Conservation (phyloP, 1,284 basidiomycete genomes). For the Tylopilus sp. region DNA sequence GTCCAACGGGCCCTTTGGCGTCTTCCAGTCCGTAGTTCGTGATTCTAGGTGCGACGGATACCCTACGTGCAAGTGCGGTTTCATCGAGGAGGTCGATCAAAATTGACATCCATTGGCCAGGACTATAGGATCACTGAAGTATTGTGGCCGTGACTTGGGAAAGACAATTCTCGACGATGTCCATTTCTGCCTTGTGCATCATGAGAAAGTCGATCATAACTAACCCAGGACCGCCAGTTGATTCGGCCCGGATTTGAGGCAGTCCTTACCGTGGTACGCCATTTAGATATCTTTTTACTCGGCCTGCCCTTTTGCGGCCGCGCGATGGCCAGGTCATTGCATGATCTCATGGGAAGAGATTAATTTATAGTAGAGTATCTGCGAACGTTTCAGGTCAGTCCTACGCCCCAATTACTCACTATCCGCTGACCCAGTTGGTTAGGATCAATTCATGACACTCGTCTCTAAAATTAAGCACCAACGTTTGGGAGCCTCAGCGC, state of each 20-base stretch:
- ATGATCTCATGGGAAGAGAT: background rate
- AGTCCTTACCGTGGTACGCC: background rate
- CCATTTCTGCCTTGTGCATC: background rate
- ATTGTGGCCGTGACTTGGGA: background rate
- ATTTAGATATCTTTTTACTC: background rate
- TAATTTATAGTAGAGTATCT: no score
- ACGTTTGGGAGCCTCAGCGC: background rate
- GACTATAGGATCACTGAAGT: background rate
- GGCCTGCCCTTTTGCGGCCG: background rate
- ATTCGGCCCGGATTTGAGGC: background rate
- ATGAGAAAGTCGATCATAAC: no score
- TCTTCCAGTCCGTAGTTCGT: background rate
- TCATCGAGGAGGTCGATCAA: background rate
- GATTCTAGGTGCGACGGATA: background rate
- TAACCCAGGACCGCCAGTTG: background rate
- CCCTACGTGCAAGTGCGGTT: background rate
- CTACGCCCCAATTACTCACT: background rate
- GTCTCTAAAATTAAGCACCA: background rate
- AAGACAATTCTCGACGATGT: background rate
- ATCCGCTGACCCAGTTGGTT: background rate
- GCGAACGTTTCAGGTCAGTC: background rate
- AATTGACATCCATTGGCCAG: no score
- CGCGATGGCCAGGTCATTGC: background rate
- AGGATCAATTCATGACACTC: background rate
- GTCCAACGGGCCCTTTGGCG: background rate